These are phyloP conservation scores for Paecilomyces dactylethromorphus DNA, from an alignment of 2,329 filamentous ascomycete genomes.

Conservation along the genomic window DNA sequence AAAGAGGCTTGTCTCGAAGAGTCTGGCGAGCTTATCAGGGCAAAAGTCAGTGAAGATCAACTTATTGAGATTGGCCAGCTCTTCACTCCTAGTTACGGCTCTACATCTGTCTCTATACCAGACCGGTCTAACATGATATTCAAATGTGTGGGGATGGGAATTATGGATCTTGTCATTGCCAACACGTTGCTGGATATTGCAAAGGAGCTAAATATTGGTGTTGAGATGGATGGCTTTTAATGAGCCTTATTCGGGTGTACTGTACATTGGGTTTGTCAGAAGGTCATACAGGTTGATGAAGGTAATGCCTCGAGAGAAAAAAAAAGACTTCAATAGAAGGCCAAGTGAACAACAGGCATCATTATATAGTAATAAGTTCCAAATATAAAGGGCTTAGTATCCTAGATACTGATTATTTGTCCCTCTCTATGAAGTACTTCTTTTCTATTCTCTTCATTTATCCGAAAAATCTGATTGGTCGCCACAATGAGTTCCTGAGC, in stretches of 20 bases:
- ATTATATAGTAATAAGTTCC: no score
- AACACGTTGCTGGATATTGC: conserved; percentile 34
- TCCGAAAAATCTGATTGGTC: no score
- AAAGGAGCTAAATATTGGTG: conserved; percentile 10
- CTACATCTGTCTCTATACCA: conserved; percentile 16
- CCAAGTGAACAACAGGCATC: no score
- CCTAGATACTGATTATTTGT: no score
- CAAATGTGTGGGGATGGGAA: conserved; percentile 46
- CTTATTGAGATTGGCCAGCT: conserved; percentile 40
- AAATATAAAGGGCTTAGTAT: no score
- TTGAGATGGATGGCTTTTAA: neutral
- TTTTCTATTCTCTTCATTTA: no score
- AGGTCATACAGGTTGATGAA: no score
- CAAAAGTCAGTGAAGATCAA: conserved; percentile 27
- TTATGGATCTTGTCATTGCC: conserved; percentile 45
- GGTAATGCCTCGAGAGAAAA: no score
- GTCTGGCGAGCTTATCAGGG: conserved; percentile 41
- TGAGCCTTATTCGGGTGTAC: neutral
- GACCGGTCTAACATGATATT: conserved; percentile 39
- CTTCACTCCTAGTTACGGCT: conserved; percentile 12
- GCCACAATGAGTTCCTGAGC: no score
- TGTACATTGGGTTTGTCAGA: neutral
- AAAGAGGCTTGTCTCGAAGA: conserved; percentile 40
- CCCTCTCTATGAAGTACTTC: no score
- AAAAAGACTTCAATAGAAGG: no score